Conservation (phyloP, 495 filamentous ascomycete genomes). For the Cercophora sp. region DNA sequence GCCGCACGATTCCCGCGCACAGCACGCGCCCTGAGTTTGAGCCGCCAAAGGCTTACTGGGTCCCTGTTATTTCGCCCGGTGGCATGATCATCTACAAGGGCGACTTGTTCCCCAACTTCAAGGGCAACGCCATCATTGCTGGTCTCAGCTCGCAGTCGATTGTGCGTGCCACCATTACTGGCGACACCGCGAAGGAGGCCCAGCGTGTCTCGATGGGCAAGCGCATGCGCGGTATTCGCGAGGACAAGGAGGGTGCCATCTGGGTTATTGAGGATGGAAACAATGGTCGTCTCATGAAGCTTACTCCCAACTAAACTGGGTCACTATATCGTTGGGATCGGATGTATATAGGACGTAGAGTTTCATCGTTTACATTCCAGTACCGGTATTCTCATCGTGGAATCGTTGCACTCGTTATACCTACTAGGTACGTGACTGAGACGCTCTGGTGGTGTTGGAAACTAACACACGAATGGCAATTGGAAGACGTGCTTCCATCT, state of each 20-base stretch:
- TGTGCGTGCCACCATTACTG: constrained; percentile 31
- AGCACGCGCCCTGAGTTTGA: constrained; percentile 32
- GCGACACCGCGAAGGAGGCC: constrained; percentile 32
- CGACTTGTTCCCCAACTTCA: constrained; percentile 31
- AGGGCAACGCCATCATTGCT: constrained; percentile 34
- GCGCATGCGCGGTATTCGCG: constrained; percentile 32
- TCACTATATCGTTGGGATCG: no score
- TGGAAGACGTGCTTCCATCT: no score
- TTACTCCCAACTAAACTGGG: no score
- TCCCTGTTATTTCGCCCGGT: constrained; percentile 34
- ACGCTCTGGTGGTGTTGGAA: no score
- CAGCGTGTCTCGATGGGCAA: constrained; percentile 32
- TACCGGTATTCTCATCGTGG: no score
- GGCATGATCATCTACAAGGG: constrained; percentile 38
- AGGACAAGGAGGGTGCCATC: constrained; percentile 31
- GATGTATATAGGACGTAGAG: no score
- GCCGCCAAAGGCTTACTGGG: constrained; percentile 35
- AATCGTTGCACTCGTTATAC: no score
- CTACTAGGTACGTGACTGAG: no score
- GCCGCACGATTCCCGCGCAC: constrained; percentile 30
- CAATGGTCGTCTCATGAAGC: constrained; percentile 31
- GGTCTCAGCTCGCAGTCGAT: constrained; percentile 27
- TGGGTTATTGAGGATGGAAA: constrained; percentile 35
- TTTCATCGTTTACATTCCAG: no score
- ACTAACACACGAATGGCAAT: no score